Percentiles rank a stretch among this genome's conserved stretches.
phyloP scores from a whole-genome alignment of 176 grass and related monocot species.

The Chloris gayana region DNA sequence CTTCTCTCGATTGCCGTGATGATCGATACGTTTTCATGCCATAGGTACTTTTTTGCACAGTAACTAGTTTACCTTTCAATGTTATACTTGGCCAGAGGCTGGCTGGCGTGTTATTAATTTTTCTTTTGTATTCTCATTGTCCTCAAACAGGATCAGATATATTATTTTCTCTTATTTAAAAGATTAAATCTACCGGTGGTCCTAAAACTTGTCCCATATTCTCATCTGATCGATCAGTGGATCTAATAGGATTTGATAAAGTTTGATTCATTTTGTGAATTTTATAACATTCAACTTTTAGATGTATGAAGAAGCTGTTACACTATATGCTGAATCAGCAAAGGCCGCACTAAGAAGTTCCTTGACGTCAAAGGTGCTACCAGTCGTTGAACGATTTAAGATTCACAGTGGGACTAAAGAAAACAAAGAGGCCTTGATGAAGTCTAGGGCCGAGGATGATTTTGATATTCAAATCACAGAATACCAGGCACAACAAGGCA shows the following conservation, averaged over 20 bases:
- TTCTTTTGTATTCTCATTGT: no score
- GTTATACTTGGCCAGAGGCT: no score
- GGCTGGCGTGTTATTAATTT: no score
- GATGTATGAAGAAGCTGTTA: slow-evolving; percentile 95
- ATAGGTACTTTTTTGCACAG: no score
- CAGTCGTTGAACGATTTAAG: slow-evolving; percentile 74
- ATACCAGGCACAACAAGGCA: slow-evolving; percentile 91
- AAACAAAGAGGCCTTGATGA: slow-evolving; percentile 86
- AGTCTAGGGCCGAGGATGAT: slow-evolving; percentile 86
- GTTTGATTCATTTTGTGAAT: not conserved
- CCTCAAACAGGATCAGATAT: no score
- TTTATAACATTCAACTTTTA: slow-evolving; percentile 14
- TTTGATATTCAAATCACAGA: slow-evolving; percentile 93
- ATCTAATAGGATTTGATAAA: not conserved
- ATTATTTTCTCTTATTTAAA: no score
- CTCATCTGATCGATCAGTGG: no score
- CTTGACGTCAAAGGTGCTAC: slow-evolving; percentile 85
- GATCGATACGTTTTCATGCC: no score
- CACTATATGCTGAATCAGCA: slow-evolving; percentile 87
- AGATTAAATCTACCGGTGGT: no score
- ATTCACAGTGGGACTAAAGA: slow-evolving; percentile 95
- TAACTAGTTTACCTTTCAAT: no score
- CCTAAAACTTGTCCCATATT: no score
- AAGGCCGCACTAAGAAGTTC: slow-evolving; percentile 85
- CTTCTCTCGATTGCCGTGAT: no score